phyloP scores from a whole-genome alignment of 1,284 basidiomycete species.

The Pulveroboletus sp. region DNA sequence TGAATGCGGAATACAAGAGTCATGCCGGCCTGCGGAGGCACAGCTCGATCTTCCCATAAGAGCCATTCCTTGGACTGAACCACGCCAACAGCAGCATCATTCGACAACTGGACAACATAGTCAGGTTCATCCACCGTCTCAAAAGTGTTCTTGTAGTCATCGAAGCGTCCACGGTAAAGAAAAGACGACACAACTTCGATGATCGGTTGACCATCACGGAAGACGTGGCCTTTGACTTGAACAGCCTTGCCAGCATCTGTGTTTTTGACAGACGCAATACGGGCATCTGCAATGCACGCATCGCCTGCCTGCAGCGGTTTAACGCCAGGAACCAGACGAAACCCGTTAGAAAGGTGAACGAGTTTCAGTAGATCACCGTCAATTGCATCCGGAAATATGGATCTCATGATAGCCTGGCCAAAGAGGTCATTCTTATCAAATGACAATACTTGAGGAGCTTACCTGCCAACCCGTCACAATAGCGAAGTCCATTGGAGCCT shows the following conservation, averaged over 20 bases:
- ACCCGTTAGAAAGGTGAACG: conserved; percentile 96
- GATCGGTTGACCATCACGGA: conserved; percentile 74
- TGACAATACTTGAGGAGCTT: conserved; percentile 31
- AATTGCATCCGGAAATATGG: conserved; percentile 90
- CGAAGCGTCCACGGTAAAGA: conserved; percentile 94
- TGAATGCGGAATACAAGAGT: conserved; percentile 87
- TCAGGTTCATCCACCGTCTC: conserved; percentile 89
- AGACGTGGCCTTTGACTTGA: conserved; percentile 87
- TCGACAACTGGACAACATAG: conserved; percentile 77
- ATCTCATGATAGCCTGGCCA: conserved; percentile 88
- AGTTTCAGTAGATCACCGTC: conserved; percentile 94
- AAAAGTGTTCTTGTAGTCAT: conserved; percentile 94
- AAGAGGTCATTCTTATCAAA: conserved; percentile 14
- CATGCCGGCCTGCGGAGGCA: conserved; percentile 78
- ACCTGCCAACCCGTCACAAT: conserved; percentile 98
- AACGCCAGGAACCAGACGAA: conserved; percentile 83
- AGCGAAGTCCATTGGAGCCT: conserved; percentile 97
- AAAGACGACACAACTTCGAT: conserved; percentile 95
- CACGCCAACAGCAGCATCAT: conserved; percentile 85
- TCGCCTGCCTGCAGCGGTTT: conserved; percentile 83
- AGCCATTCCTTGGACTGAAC: conserved; percentile 98
- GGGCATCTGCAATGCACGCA: conserved; percentile 86
- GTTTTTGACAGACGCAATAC: conserved; percentile 89
- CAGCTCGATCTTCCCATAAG: conserved; percentile 86
- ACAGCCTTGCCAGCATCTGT: conserved; percentile 92